Base-by-base conservation (phyloP, 2,329 filamentous ascomycete species). In the Sporothrix sp. region DNA sequence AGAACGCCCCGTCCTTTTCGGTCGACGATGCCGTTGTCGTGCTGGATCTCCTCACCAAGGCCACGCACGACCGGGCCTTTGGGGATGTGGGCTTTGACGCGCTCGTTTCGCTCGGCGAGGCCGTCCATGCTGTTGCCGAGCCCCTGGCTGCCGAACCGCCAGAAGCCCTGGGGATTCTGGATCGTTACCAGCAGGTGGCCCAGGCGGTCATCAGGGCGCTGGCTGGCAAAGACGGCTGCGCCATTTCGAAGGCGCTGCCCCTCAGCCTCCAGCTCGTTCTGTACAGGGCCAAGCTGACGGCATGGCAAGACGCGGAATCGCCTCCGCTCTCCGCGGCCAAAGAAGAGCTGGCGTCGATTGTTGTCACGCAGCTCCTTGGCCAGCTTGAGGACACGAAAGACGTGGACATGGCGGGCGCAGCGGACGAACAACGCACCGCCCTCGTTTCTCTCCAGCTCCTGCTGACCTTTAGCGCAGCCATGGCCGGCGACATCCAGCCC, bases 21-120 rank as follows among this genome's bases (percentile, higher is more conserved):
- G 18, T 18, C 4, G 50, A 42, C 1, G 53, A 58, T 9, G 70
- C 67, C 64, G 66, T 63, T 45, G 52, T 64, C 9, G 57, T 73
- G 5, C 61, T 79, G 7, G 66, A 68, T 18, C 57, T 79, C 43
- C 68, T 71, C 55, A 60, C 68, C 3, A 78, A 74, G 57, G 61
- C 78, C 21, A 75, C 77, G 69, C 60, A 62, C 5, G 66, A 68
- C n/a, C 68, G 75, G 0, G 76, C 73, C 0, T 75, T 75, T 51
- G 47, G 16, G 7, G 65, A 61, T 0, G 69, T 77, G 63, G 59
- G 53, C 1, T 78, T 69, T 46, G 55, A 62, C 13, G 60, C 68
- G 16, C 52, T 71, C 6, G 60, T 65, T 9, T 50, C 56, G 4
- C 46, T 70, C 16, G 67, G 63, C 7, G 52, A 61, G 43, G 25